Evolutionary conservation across 768 basidiomycete species (phyloP).

Genomic region (Lentinula edodes): DNA sequence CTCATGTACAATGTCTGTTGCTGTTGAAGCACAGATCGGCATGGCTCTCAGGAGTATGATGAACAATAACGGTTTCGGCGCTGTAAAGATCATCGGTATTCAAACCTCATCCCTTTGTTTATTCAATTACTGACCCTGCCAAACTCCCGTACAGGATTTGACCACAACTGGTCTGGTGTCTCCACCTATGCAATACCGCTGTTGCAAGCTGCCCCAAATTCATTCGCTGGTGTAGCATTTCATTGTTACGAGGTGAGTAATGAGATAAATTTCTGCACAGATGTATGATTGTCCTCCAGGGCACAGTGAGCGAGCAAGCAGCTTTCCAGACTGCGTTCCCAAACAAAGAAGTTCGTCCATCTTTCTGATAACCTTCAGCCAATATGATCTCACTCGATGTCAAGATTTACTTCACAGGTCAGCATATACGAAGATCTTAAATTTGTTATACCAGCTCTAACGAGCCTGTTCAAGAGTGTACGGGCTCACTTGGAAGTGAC

Average conservation of each 20-base stretch:
- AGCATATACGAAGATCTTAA: not conserved
- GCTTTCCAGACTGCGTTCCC: conserved; percentile 52
- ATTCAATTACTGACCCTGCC: not conserved
- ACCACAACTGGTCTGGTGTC: conserved; percentile 74
- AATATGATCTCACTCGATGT: not conserved
- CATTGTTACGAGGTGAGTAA: conserved; percentile 26
- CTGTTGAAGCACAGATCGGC: conserved; percentile 55
- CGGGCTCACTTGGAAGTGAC: conserved; percentile 58
- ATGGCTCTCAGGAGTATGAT: conserved; percentile 50
- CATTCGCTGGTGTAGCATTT: conserved; percentile 63
- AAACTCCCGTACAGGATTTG: conserved; percentile 21
- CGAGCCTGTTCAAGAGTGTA: conserved; percentile 42
- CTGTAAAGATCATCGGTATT: conserved; percentile 57
- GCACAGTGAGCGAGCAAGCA: conserved; percentile 47
- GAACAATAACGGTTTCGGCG: conserved; percentile 54
- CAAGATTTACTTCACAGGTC: conserved; percentile 40
- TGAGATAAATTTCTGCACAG: not conserved
- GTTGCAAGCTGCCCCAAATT: conserved; percentile 52
- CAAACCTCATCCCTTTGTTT: not conserved
- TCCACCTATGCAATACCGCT: conserved; percentile 55
- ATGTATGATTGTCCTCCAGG: conserved; percentile 14
- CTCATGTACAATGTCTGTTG: conserved; percentile 48
- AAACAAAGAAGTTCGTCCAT: conserved; percentile 38
- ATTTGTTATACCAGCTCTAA: not conserved
- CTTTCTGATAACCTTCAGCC: not conserved